phyloP scores from a whole-genome alignment of 139 green algal genomes.

The Coccomyxa sp. region DNA sequence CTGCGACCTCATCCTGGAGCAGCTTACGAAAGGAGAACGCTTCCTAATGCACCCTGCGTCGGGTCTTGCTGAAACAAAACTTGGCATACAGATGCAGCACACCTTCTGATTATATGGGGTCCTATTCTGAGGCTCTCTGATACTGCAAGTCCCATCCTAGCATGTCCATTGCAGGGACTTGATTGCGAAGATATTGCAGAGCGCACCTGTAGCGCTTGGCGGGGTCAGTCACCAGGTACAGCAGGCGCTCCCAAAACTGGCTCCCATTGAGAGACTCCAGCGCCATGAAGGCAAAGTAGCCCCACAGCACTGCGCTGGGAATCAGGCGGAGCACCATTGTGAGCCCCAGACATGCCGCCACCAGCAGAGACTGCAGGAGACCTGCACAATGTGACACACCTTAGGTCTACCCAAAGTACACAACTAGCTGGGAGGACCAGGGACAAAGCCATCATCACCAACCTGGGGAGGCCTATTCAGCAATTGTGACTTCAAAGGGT shows the following conservation, averaged over 20 bases:
- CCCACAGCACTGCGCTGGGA: slow-evolving; percentile 37
- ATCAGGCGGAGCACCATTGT: neutral
- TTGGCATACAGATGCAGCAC: neutral
- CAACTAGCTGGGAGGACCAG: too few relatives aligned
- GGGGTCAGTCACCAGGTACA: slow-evolving; percentile 69
- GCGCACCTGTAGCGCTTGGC: slow-evolving; percentile 18
- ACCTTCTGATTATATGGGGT: neutral
- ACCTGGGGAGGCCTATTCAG: too few relatives aligned
- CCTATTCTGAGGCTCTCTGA: neutral
- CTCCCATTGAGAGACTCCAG: slow-evolving; percentile 63
- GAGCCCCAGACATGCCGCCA: slow-evolving; percentile 56
- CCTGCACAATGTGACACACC: too few relatives aligned
- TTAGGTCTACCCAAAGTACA: too few relatives aligned
- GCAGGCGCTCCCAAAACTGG: slow-evolving; percentile 72
- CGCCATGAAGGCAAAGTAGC: slow-evolving; percentile 91
- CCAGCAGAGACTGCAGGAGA: slow-evolving; percentile 69
- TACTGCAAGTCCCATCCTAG: neutral
- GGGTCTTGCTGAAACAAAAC: neutral
- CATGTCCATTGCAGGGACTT: neutral
- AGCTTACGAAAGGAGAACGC: neutral
- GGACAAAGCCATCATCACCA: too few relatives aligned
- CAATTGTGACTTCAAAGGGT: too few relatives aligned
- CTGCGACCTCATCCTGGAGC: neutral
- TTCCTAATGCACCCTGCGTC: neutral
- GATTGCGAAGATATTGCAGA: neutral